Percentiles rank a stretch among this genome's conserved stretches.
These are phyloP conservation scores for Tolypocladium tundrense DNA, from an alignment of 2,329 filamentous ascomycete species.

Conservation along the genomic window DNA sequence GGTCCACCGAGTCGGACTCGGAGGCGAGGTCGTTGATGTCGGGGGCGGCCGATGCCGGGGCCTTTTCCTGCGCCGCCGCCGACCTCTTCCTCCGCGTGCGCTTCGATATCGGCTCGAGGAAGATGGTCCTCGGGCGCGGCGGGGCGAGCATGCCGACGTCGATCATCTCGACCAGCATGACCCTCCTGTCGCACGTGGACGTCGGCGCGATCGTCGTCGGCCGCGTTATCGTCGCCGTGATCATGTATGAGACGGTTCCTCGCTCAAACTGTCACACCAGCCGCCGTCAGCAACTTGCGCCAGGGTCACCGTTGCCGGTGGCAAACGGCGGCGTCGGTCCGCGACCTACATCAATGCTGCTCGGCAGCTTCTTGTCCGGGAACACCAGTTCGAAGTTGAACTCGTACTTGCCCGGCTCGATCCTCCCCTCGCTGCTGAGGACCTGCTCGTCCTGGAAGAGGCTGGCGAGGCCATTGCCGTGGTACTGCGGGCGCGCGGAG, in stretches of 20 bases:
- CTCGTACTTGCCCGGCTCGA: constrained; percentile 66
- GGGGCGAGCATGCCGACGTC: constrained; percentile 68
- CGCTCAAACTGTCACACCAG: constrained; percentile 66
- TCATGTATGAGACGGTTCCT: constrained; percentile 82
- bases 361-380: constrained; percentile 61
- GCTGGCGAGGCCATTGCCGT: constrained; percentile 68
- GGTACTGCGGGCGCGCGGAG: constrained; percentile 42
- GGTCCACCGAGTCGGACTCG: constrained; percentile 28
- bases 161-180: constrained; percentile 70
- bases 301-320: not conserved
- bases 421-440: constrained; percentile 65
- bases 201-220: constrained; percentile 79
- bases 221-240: constrained; percentile 81
- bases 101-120: constrained; percentile 75
- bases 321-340: not conserved
- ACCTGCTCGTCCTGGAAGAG: constrained; percentile 77
- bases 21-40: constrained; percentile 27
- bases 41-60: constrained; percentile 25
- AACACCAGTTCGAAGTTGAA: constrained; percentile 70
- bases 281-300: constrained; percentile 2
- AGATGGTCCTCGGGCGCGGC: constrained; percentile 74
- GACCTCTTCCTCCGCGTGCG: constrained; percentile 53
- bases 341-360: constrained; percentile 78
- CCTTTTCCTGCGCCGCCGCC: constrained; percentile 30
- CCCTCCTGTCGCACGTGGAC: constrained; percentile 67